Percentiles rank a stretch among this genome's conserved stretches.
phyloP scores from a whole-genome alignment of 2,329 filamentous ascomycete species.

The Rhinocladiella similis region DNA sequence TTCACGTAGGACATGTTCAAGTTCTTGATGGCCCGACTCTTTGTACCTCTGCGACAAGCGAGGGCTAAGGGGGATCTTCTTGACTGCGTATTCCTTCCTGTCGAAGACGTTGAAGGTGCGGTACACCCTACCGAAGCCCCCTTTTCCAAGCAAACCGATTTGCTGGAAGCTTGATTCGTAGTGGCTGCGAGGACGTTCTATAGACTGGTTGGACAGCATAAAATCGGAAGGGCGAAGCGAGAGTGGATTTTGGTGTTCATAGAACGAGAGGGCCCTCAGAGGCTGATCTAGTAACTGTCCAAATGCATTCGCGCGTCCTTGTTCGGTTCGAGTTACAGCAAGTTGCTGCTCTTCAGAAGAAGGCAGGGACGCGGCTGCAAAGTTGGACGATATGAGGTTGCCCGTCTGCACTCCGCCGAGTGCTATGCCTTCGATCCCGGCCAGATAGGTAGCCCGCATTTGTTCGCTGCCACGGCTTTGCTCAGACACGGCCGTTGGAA shows the following conservation, averaged over 20 bases:
- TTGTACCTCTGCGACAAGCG: slow-evolving; percentile 54
- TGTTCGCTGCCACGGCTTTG: slow-evolving; percentile 30
- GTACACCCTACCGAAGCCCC: slow-evolving; percentile 66
- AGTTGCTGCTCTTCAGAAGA: slow-evolving; percentile 18
- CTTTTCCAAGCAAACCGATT: slow-evolving; percentile 59
- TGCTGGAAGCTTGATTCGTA: slow-evolving; percentile 55
- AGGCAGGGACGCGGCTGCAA: slow-evolving; percentile 1
- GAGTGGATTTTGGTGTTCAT: slow-evolving; percentile 11
- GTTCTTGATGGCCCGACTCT: slow-evolving; percentile 51
- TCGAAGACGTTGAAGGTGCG: slow-evolving; percentile 63
- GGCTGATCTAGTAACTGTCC: slow-evolving; percentile 18
- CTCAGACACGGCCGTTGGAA: slow-evolving; percentile 41
- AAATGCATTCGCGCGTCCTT: slow-evolving; percentile 7
- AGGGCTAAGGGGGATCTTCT: slow-evolving; percentile 61
- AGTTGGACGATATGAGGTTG: slow-evolving; percentile 23
- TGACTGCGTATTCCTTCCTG: slow-evolving; percentile 63
- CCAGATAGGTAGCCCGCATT: slow-evolving; percentile 36
- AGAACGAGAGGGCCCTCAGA: slow-evolving; percentile 24
- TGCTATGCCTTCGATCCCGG: slow-evolving; percentile 44
- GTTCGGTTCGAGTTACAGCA: neutral
- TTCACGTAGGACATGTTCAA: slow-evolving; percentile 60
- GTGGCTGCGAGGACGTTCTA: slow-evolving; percentile 35
- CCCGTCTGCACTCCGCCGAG: slow-evolving; percentile 37
- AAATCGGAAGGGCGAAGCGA: slow-evolving; percentile 25
- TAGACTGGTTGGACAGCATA: slow-evolving; percentile 28